phyloP scores from a whole-genome alignment of 2,329 filamentous ascomycete species.

The Alternaria alternata region DNA sequence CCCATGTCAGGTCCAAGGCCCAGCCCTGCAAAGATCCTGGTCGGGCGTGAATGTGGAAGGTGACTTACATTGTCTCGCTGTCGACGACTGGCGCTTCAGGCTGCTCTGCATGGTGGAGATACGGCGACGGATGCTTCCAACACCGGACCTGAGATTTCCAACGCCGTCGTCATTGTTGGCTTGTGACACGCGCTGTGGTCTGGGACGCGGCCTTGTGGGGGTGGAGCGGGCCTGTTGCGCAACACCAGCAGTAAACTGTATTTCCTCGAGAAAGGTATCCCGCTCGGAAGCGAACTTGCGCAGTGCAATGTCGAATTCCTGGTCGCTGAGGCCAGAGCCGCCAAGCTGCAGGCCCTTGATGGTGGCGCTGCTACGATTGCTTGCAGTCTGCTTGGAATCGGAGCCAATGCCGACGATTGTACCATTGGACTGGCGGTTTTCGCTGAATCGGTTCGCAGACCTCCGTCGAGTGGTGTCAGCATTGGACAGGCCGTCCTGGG shows the following conservation, averaged over 20 bases:
- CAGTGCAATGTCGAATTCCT: slow-evolving; percentile 92
- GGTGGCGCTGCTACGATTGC: slow-evolving; percentile 71
- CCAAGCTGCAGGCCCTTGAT: slow-evolving; percentile 60
- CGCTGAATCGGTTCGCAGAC: slow-evolving; percentile 53
- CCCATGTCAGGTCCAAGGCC: slow-evolving; percentile 14
- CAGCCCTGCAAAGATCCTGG: not conserved
- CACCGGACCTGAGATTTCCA: slow-evolving; percentile 65
- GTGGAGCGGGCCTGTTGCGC: slow-evolving; percentile 57
- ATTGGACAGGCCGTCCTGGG: slow-evolving; percentile 54
- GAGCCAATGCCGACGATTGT: slow-evolving; percentile 57
- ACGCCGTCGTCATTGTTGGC: slow-evolving; percentile 63
- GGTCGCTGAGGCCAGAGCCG: slow-evolving; percentile 66
- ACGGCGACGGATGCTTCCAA: slow-evolving; percentile 87
- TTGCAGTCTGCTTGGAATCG: slow-evolving; percentile 59
- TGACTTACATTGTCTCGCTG: slow-evolving; percentile 75
- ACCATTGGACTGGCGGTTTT: slow-evolving; percentile 60
- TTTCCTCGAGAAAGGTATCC: slow-evolving; percentile 90
- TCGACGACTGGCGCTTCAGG: slow-evolving; percentile 82
- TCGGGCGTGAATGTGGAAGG: not conserved
- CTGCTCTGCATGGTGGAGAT: slow-evolving; percentile 94
- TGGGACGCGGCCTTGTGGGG: slow-evolving; percentile 74
- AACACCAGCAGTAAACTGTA: slow-evolving; percentile 84
- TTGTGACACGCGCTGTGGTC: slow-evolving; percentile 75
- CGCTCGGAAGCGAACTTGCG: slow-evolving; percentile 95
- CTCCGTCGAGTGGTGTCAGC: slow-evolving; percentile 47